Base-by-base conservation (phyloP, 2,329 filamentous ascomycete genomes). In the Talaromyces sp. region DNA sequence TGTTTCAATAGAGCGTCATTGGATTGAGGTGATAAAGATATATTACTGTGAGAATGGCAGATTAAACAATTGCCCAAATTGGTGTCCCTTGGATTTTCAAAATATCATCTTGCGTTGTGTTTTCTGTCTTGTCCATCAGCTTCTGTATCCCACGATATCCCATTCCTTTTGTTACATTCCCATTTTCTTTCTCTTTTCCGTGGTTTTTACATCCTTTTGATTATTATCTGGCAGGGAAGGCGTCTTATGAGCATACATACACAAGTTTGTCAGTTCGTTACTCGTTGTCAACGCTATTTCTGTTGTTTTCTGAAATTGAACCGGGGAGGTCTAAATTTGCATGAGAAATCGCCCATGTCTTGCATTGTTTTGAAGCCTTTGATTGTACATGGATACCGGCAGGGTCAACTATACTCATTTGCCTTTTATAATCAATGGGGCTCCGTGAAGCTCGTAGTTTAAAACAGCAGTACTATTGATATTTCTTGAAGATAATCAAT, bases 1-100 rank as follows among this genome's bases (percentile, higher is more conserved):
- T 26, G 26, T 8, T 7, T 50, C 11, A 43, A 54, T 67, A 83
- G 91, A 94, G 90, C 73, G 91, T 94, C 58, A 94, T 95, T 74
- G 91, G 91, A 59, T 81, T 95, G 67, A 88, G 90, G 73, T 76
- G 68, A 68, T 65, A 26, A 12, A 14, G 19, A 21, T 24, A 35
- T 19, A 26, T 27, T 19, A 5, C 35, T 21, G 12, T 38, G 14
- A n/a, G n/a, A 10, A n/a, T 17, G 38, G 11, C 32, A 26, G 17
- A 55, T 41, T n/a, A 6, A 38, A 55, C 14, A 24, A 38, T 29
- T 19, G 48, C 10, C 24, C 21, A 9, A 26, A n/a, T 29, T 29
- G 24, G 48, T 52, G 63, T 58, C 53, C 61, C 64, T 60, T 65
- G 64, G 59, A 66, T 54, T 57, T 27, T 52, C 24, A 19, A 57